Evolutionary conservation across 2,329 filamentous ascomycete species (phyloP).

Genomic region (Arachnomyces sp.): DNA sequence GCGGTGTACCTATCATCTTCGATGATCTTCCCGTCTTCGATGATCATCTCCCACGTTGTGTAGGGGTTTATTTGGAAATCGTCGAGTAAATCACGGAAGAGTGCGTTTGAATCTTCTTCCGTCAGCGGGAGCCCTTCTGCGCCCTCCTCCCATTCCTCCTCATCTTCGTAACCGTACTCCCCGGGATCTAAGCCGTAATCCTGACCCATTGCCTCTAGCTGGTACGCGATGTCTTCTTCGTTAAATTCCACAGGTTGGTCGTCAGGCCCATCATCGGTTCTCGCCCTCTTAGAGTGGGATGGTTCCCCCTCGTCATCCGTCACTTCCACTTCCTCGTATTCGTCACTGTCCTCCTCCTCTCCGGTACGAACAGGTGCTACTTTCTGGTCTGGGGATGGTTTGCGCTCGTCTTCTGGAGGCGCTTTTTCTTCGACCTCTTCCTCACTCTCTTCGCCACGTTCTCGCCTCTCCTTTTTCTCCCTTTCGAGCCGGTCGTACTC

Average conservation of each 20-base stretch:
- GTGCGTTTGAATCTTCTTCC: slow-evolving; percentile 64
- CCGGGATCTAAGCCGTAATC: slow-evolving; percentile 73
- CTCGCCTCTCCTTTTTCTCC: slow-evolving; percentile 55
- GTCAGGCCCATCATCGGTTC: slow-evolving; percentile 40
- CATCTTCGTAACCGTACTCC: slow-evolving; percentile 53
- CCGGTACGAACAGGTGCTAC: slow-evolving; percentile 10
- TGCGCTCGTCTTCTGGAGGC: background rate
- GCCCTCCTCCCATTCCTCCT: slow-evolving; percentile 61
- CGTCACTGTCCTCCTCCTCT: slow-evolving; percentile 51
- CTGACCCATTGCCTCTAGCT: slow-evolving; percentile 80
- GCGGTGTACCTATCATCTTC: slow-evolving; percentile 83
- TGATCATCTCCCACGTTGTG: slow-evolving; percentile 80
- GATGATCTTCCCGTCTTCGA: slow-evolving; percentile 73
- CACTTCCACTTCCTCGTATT: slow-evolving; percentile 73
- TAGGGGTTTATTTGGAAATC: slow-evolving; percentile 80
- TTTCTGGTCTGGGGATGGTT: background rate
- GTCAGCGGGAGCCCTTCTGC: slow-evolving; percentile 63
- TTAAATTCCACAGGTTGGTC: slow-evolving; percentile 66
- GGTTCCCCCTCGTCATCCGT: slow-evolving; percentile 51
- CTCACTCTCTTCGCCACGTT: slow-evolving; percentile 23
- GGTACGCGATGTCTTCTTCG: slow-evolving; percentile 89
- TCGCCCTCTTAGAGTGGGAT: slow-evolving; percentile 43
- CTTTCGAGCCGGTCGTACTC: slow-evolving; percentile 66
- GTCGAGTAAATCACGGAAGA: slow-evolving; percentile 81
- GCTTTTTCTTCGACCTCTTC: slow-evolving; percentile 7